Conservation (phyloP, 2,329 filamentous ascomycete species). For the Huntiella decipiens region DNA sequence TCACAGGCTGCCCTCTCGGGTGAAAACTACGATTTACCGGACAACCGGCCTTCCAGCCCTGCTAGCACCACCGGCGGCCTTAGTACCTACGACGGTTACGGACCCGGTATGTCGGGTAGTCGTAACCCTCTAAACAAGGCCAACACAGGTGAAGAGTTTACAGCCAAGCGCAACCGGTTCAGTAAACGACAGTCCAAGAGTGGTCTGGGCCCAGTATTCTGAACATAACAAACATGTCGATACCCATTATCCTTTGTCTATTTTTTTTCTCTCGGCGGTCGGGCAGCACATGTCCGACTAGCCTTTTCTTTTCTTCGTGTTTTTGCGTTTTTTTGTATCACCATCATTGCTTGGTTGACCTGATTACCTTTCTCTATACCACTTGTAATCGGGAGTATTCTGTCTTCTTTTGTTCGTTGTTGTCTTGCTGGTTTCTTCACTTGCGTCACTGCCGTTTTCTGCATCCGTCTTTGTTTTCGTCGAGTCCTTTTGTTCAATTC, state of each 20-base stretch:
- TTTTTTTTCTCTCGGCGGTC: conserved; percentile 12
- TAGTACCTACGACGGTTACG: conserved; percentile 32
- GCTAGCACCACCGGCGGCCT: conserved; percentile 49
- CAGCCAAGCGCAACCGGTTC: conserved; percentile 47
- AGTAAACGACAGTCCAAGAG: conserved; percentile 89
- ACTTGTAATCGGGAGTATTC: neutral
- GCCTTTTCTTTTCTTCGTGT: conserved; percentile 9
- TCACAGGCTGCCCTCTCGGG: conserved; percentile 45
- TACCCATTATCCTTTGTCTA: conserved; percentile 11
- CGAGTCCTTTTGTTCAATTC: neutral
- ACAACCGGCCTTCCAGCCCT: conserved; percentile 55
- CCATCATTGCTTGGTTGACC: too few species aligned
- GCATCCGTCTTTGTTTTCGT: neutral
- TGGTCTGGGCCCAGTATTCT: conserved; percentile 50
- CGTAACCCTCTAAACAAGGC: conserved; percentile 41
- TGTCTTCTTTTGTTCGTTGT: neutral
- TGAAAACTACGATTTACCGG: conserved; percentile 48
- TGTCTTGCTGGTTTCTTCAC: neutral
- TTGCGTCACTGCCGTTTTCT: neutral
- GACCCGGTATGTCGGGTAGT: conserved; percentile 20
- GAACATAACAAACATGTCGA: conserved; percentile 6
- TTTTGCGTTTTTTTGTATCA: conserved; percentile 1
- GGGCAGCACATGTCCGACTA: neutral
- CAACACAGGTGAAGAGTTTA: conserved; percentile 35
- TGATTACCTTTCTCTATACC: too few species aligned